Evolutionary conservation across 164 flowering plant genomes (phyloP).

Genomic region (Berberis thunbergii): DNA sequence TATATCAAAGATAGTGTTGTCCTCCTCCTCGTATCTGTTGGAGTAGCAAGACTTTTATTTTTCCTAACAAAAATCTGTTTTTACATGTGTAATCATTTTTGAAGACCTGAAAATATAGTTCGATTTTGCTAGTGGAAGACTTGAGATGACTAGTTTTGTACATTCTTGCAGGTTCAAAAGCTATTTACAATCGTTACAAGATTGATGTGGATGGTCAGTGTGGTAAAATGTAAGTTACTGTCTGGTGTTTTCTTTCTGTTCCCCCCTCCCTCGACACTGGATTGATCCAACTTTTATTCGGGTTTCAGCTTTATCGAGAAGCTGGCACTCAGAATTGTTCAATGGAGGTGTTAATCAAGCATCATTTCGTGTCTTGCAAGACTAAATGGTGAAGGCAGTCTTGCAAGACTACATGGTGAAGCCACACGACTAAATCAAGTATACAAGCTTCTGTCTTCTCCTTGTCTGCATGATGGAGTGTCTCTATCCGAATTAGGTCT

Average conservation of each 20-base stretch:
- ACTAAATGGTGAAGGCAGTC: no score
- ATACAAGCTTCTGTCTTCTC: no score
- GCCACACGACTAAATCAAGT: no score
- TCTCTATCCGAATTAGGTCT: no score
- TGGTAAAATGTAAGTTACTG: conserved; percentile 64
- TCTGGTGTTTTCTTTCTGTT: background rate
- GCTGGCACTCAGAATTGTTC: conserved; percentile 65
- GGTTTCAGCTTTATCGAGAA: conserved; percentile 68
- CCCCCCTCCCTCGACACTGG: background rate
- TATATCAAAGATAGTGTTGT: no score
- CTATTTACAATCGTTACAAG: conserved; percentile 64
- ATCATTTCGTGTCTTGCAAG: conserved; percentile 74
- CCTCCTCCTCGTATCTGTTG: no score
- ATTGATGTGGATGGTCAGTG: conserved; percentile 50
- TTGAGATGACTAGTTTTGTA: conserved; percentile 6
- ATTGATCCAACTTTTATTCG: conserved; percentile 1
- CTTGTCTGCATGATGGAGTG: no score
- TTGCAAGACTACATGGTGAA: no score
- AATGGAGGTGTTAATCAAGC: conserved; percentile 82
- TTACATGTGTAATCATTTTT: no score
- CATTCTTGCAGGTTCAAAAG: conserved; percentile 39
- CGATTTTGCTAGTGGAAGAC: background rate
- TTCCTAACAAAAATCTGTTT: no score
- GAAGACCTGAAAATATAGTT: no score
- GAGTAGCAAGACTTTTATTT: no score